Percentiles rank a stretch among this genome's conserved stretches.
These are phyloP conservation scores for Colletotrichum acutatum DNA, from an alignment of 2,329 filamentous ascomycete species.

Conservation along the genomic window DNA sequence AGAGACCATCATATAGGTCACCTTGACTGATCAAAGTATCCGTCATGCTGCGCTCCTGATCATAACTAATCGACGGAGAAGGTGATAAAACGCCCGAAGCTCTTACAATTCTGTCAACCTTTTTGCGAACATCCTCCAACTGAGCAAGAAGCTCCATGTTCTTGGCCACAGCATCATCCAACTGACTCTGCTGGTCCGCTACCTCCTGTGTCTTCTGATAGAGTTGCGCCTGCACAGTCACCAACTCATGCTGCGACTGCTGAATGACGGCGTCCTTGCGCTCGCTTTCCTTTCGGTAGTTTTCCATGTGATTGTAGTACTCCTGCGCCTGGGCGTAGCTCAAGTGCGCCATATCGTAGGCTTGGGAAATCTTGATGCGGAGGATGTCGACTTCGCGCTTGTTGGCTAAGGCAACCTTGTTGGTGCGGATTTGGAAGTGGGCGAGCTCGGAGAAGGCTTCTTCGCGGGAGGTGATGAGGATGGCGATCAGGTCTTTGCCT, in stretches of 20 bases:
- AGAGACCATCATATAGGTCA: background rate
- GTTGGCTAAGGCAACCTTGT: background rate
- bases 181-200: background rate
- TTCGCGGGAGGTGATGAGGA: background rate
- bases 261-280: background rate
- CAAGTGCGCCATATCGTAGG: background rate
- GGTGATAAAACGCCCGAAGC: background rate
- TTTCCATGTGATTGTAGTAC: too few species aligned
- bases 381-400: background rate
- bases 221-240: background rate
- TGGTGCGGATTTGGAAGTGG: background rate
- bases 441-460: background rate
- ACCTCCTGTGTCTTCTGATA: background rate
- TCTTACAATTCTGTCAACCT: background rate
- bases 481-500: background rate
- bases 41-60: too few species aligned
- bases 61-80: too few species aligned
- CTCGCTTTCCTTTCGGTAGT: too few species aligned
- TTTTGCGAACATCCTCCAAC: background rate
- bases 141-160: background rate
- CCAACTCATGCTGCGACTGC: background rate
- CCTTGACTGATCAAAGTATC: rapidly evolving
- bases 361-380: background rate
- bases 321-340: background rate
- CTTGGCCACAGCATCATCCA: background rate